Conservation (phyloP, 1,139 yeast genomes). For the Geotrichum bryndzae region DNA sequence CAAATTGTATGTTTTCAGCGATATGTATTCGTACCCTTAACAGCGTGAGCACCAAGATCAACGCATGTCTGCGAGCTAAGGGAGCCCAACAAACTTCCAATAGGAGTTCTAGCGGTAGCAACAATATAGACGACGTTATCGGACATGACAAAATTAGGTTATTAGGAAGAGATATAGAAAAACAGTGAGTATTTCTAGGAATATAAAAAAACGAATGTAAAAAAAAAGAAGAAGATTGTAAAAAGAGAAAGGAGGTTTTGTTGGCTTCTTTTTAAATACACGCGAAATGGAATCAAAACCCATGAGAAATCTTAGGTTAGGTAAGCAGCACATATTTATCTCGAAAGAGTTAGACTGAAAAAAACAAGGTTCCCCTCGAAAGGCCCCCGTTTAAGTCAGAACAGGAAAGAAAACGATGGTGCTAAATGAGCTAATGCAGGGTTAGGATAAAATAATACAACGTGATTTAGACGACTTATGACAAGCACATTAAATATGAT, state of each 20-base stretch:
- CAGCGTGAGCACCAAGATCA: slow-evolving; percentile 90
- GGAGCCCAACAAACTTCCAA: slow-evolving; percentile 86
- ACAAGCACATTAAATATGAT: too few relatives aligned
- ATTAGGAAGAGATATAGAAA: neutral
- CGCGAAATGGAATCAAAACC: too few relatives aligned
- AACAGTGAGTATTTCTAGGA: neutral
- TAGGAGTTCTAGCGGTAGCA: slow-evolving; percentile 87
- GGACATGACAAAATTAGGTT: slow-evolving; percentile 5
- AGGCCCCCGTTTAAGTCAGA: neutral
- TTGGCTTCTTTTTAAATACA: neutral
- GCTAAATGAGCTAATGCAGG: too few relatives aligned
- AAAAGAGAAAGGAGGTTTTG: neutral
- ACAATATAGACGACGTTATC: slow-evolving; percentile 70
- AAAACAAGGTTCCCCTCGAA: neutral
- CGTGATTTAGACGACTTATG: too few relatives aligned
- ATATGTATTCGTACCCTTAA: slow-evolving; percentile 39
- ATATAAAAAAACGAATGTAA: neutral
- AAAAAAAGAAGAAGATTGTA: neutral
- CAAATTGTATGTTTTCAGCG: neutral
- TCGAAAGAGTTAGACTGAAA: neutral
- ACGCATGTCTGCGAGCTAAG: slow-evolving; percentile 67
- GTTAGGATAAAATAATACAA: too few relatives aligned
- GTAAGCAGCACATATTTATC: too few relatives aligned
- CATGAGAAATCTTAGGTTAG: too few relatives aligned
- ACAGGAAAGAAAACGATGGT: too few relatives aligned